These are phyloP conservation scores for Solanum appendiculatum DNA, from an alignment of 257 asterid species.

Conservation along the genomic window DNA sequence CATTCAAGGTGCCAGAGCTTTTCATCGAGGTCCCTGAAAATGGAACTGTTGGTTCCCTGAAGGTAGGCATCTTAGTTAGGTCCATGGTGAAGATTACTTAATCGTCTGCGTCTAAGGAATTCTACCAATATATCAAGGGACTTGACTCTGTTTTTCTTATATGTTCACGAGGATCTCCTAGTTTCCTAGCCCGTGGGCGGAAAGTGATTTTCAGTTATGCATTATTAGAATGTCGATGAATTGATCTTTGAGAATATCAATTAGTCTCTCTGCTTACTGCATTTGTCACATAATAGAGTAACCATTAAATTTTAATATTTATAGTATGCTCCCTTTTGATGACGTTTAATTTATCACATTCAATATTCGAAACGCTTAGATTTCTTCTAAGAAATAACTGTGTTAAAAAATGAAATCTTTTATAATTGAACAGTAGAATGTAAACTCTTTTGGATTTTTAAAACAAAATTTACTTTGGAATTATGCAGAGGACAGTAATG, in stretches of 20 bases:
- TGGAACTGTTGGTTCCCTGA: conserved; percentile 80
- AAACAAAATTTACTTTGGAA: neutral
- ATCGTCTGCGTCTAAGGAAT: neutral
- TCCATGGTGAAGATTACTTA: neutral
- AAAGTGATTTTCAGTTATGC: neutral
- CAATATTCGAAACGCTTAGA: too few species aligned
- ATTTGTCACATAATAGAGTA: neutral
- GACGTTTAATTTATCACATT: too few species aligned
- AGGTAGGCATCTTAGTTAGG: conserved; percentile 34
- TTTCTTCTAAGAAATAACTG: too few species aligned
- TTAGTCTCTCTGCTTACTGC: neutral
- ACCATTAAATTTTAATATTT: neutral
- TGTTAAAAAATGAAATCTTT: too few species aligned
- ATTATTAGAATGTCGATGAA: neutral
- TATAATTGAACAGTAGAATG: too few species aligned
- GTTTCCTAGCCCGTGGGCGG: neutral
- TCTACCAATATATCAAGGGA: neutral
- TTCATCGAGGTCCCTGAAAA: conserved; percentile 90
- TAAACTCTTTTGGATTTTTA: neutral
- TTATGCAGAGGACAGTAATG: conserved; percentile 56
- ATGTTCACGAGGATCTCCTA: neutral
- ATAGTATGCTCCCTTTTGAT: neutral
- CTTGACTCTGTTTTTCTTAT: neutral
- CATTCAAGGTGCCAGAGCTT: conserved; percentile 94
- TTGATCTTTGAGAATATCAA: neutral